Conservation (phyloP, 208 protist genomes). For the Trichomonas vaginalis region DNA sequence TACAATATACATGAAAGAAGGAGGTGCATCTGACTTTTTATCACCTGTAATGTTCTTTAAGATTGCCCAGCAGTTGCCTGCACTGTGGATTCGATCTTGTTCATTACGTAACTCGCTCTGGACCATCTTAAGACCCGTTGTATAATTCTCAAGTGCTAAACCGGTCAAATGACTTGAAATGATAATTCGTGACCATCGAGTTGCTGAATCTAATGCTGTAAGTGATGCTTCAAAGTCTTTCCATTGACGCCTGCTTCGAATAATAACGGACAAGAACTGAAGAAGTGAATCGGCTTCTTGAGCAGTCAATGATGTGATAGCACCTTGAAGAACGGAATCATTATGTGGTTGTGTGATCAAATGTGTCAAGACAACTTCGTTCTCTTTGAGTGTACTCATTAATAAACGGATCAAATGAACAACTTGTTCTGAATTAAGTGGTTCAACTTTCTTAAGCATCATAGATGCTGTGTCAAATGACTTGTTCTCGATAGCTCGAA, state of each 20-base stretch:
- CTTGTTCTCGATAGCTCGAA: neutral
- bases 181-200: neutral
- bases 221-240: neutral
- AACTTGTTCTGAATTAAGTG: neutral
- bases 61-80: neutral
- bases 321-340: no score
- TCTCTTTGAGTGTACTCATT: neutral
- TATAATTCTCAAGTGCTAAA: neutral
- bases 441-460: neutral
- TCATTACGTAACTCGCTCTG: neutral
- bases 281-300: neutral
- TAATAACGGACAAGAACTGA: neutral
- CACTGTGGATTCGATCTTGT: neutral
- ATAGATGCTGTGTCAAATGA: neutral
- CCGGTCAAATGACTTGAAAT: neutral
- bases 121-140: neutral
- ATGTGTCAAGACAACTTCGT: neutral
- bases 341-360: neutral
- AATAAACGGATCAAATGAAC: neutral
- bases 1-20: constrained; percentile 7
- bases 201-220: neutral
- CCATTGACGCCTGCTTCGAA: neutral
- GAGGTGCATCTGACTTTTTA: neutral
- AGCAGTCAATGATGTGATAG: neutral
- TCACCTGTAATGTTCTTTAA: neutral